Base-by-base conservation (phyloP, 768 basidiomycete species). In the Pulveroboletus sp. region DNA sequence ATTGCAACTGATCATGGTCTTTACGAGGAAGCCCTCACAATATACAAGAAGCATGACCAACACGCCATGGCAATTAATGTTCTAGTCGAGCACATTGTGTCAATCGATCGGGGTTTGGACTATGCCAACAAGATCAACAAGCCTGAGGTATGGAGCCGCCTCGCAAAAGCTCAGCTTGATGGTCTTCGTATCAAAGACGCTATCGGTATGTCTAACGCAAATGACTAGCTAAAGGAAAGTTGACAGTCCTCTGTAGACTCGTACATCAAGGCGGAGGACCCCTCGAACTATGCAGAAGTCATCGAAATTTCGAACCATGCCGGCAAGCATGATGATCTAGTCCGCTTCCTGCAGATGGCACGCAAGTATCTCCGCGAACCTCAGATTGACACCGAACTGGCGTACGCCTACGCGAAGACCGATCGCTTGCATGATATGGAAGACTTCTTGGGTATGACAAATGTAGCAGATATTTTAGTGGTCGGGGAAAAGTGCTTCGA, bases 401-500 rank as follows among this genome's bases (percentile, higher is more conserved):
- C 96, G 12, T 96, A 97, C 65, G 91, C 96, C 5, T 99, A 98
- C 66, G 96, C 96, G 19, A 97, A 96, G 77, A 93, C 86, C 29
- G 96, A 98, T 64, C 85, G 96, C 45, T 72, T 99, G 13, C 95
- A 98, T 65, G 96, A 99, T 64, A 98, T 98, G 96, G 96, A 99
- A 63, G 96, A 99, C 72, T 99, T 99, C 81, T 74, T 99, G 57
- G 79, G 79, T 20, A 95, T 97, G 89, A 99, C 96, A 37, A 99
- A 99, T 57, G 96, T 99, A 40, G 96, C 96, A 6, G 96, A 99
- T 63, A 76, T 97, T 43, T 77, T 99, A 19, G 89, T 91, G 57
- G 96, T 98, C 46, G 96, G 96, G 68, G 96, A 99, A 77, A 97
- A 98, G 70, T 98, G 94, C 65, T 99, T 99, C 74, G 92, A 98